Evolutionary conservation across 768 basidiomycete genomes (phyloP), one percentile per base, ranked within the genome.

Genomic region (Royoungia palumana): DNA sequence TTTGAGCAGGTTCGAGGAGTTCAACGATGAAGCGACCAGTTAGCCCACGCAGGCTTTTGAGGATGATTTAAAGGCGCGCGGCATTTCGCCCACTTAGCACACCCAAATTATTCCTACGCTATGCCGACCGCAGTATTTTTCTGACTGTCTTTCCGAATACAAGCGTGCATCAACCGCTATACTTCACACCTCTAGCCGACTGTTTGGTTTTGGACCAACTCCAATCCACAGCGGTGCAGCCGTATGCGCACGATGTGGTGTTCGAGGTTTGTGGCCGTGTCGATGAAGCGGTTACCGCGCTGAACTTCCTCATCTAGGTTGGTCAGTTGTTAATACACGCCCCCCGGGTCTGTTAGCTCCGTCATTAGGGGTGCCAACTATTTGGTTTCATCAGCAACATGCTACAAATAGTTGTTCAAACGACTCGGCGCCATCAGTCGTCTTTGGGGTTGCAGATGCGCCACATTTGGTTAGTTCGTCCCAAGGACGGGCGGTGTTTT

Each of bases 1-100:
- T 49, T 56, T 80, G 47, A 76, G 75, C 38, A 78, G 79, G 43
- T 80, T 81, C 36, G 76, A 79, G 5, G 79, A 79, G 51, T 80
- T 78, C 17, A 73, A 69, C 6, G 76, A 80, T 19, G 76, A 80
- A 35, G 72, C 72, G 1, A 69, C 81, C 16, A 76, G 74, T 53
- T 64, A 72, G 20, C 74, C 76, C 2, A 74, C 78, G 58, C 50
- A 70, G 21, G 58, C 69, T 3, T 73, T 81, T 8, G 74, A 79
- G 43, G 70, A 70, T 0, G 79, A 80, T 53, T 57, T 81, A 41
- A 76, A 68, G 62, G 75, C 72, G 37, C 3, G 67, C 53, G 16
- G 0, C 10, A 8, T 35, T 43, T 30, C 6, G 13, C 13, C 24
- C 22, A 13, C 32, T 17, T 1, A 4, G 1, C 9, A 16, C 6